Percentiles rank a stretch among this genome's conserved stretches.
These are phyloP conservation scores for Naganishia randhawae DNA, from an alignment of 768 basidiomycete species.

Conservation along the genomic window DNA sequence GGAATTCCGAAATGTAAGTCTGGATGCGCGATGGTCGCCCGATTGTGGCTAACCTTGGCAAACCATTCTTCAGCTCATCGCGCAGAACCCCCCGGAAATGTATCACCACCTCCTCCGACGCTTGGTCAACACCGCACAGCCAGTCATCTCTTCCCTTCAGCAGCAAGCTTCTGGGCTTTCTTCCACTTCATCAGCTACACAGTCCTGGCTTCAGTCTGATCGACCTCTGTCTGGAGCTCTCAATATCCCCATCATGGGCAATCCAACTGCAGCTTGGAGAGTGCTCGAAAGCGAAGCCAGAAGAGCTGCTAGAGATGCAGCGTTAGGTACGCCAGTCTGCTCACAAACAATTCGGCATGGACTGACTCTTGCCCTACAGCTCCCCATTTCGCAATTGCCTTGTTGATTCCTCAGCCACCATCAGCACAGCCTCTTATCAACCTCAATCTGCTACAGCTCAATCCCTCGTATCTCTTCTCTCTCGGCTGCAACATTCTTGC, in stretches of 20 bases:
- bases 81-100: conserved; percentile 93
- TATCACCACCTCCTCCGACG: conserved; percentile 97
- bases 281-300: conserved; percentile 46
- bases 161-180: conserved; percentile 48
- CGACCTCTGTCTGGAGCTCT: conserved; percentile 28
- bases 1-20: conserved; percentile 87
- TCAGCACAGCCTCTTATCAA: conserved; percentile 42
- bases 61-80: conserved; percentile 66
- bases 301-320: conserved; percentile 46
- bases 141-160: conserved; percentile 40
- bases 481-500: conserved; percentile 43
- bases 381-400: conserved; percentile 46
- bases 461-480: conserved; percentile 41
- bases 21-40: no score
- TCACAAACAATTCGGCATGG: neutral
- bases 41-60: neutral
- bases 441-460: conserved; percentile 40
- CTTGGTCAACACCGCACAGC: conserved; percentile 74
- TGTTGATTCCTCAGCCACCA: conserved; percentile 38
- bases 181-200: conserved; percentile 82
- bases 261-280: conserved; percentile 47
- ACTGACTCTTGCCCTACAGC: conserved; percentile 26
- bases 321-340: conserved; percentile 33
- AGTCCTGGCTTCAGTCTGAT: conserved; percentile 38
- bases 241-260: conserved; percentile 38